Percentiles rank a stretch among this genome's conserved stretches.
Evolutionary conservation across 2,329 filamentous ascomycete genomes (phyloP).

Genomic region (Chalaropsis ovoidea): DNA sequence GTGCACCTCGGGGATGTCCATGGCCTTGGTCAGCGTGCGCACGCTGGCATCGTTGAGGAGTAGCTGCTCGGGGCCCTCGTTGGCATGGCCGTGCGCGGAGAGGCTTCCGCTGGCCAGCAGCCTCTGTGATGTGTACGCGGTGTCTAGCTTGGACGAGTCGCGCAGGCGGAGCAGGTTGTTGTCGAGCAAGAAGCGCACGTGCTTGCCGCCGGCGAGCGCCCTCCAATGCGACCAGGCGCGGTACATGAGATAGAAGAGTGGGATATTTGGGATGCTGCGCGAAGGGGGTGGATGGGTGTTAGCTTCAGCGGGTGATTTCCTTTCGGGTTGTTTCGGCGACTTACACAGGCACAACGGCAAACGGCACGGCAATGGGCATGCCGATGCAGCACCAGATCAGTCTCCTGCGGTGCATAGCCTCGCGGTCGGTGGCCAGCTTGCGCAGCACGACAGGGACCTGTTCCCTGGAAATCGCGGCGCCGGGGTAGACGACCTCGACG

Average conservation of each 20-base stretch:
- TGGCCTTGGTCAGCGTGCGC: constrained; percentile 37
- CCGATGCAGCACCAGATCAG: constrained; percentile 72
- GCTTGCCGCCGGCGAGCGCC: constrained; percentile 72
- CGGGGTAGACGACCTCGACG: constrained; percentile 67
- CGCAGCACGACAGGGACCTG: constrained; percentile 56
- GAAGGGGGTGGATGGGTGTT: constrained; percentile 2
- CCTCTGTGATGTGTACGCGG: constrained; percentile 48
- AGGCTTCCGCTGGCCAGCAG: background rate
- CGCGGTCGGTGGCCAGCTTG: constrained; percentile 66
- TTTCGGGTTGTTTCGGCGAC: constrained; percentile 31
- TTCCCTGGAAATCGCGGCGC: constrained; percentile 53
- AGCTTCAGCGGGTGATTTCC: background rate
- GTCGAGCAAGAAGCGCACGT: constrained; percentile 70
- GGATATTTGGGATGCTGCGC: constrained; percentile 73
- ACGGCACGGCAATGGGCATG: constrained; percentile 73
- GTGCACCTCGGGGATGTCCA: constrained; percentile 60
- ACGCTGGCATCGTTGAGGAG: constrained; percentile 27
- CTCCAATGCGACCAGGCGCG: constrained; percentile 86
- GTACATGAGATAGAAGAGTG: constrained; percentile 93
- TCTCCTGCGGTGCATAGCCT: constrained; percentile 63
- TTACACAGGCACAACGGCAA: constrained; percentile 78
- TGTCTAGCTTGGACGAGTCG: constrained; percentile 60
- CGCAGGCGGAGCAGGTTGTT: constrained; percentile 58
- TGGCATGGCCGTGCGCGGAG: background rate
- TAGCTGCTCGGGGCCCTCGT: constrained; percentile 26